Evolutionary conservation across 2,329 filamentous ascomycete species (phyloP).

Genomic region (Neocucurbitaria cava): DNA sequence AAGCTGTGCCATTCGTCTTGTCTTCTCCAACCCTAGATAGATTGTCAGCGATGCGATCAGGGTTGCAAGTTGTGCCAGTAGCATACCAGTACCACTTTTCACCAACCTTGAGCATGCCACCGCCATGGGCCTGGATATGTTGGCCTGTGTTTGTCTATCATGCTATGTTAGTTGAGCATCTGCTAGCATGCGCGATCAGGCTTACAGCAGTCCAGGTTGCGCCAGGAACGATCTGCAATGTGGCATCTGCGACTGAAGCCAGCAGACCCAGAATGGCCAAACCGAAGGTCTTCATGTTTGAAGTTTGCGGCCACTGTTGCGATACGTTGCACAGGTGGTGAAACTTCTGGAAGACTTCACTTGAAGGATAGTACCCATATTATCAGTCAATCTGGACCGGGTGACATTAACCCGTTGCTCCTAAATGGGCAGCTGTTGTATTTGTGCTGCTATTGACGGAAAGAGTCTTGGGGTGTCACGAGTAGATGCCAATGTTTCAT

Average conservation of each 20-base stretch:
- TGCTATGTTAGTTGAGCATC: conserved; percentile 5
- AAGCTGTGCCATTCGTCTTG: conserved; percentile 67
- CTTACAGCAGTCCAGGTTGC: conserved; percentile 50
- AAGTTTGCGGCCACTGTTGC: neutral
- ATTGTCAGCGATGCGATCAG: neutral
- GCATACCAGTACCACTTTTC: conserved; percentile 63
- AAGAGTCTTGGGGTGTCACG: conserved; percentile 13
- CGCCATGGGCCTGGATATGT: conserved; percentile 72
- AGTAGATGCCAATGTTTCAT: conserved; percentile 9
- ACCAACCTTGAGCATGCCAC: conserved; percentile 66
- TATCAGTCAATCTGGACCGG: neutral
- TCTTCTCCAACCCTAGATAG: conserved; percentile 68
- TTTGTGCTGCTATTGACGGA: conserved; percentile 14
- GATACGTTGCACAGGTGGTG: neutral
- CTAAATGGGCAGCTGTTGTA: neutral
- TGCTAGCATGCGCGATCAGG: neutral
- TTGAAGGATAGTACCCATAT: conserved; percentile 1
- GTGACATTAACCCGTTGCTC: neutral
- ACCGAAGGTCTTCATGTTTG: conserved; percentile 27
- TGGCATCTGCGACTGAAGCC: conserved; percentile 30
- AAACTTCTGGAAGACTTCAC: neutral
- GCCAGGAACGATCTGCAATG: conserved; percentile 49
- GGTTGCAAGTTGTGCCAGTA: neutral
- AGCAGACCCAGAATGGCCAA: conserved; percentile 20
- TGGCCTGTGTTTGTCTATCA: conserved; percentile 53